These are phyloP conservation scores for Cutaneotrichosporon spelunceum DNA, from an alignment of 1,284 basidiomycete species.

Conservation along the genomic window DNA sequence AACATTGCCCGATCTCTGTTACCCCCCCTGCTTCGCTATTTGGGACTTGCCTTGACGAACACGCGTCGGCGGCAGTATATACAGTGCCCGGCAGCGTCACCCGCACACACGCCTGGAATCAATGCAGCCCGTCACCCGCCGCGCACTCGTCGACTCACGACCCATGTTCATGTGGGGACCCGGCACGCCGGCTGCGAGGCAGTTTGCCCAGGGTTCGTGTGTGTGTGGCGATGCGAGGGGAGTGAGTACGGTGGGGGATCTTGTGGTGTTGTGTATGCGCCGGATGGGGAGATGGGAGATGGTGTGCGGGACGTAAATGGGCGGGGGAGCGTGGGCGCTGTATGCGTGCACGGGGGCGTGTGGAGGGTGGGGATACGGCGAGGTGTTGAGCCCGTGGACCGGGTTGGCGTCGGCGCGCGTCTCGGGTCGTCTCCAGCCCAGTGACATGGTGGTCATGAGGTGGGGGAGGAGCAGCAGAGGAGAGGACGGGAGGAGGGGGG, in stretches of 20 bases:
- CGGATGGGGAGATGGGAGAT: background rate
- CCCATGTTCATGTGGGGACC: conserved; percentile 1
- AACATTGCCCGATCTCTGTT: background rate
- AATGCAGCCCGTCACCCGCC: background rate
- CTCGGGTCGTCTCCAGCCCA: background rate
- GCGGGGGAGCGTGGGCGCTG: background rate
- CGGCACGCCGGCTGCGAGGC: background rate
- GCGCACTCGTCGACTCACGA: background rate
- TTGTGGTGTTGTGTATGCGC: background rate
- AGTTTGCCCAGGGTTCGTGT: background rate
- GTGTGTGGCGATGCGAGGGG: background rate
- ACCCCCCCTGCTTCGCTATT: background rate
- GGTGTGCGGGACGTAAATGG: background rate
- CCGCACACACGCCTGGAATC: background rate
- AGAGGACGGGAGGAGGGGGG: background rate
- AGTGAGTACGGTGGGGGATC: background rate
- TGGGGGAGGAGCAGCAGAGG: no score
- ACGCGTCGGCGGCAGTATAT: conserved; percentile 1
- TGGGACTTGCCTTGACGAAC: background rate
- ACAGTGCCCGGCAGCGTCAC: background rate
- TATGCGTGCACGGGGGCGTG: background rate
- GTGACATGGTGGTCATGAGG: background rate
- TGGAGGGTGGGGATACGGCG: background rate
- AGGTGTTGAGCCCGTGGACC: background rate
- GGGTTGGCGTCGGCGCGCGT: background rate